Evolutionary conservation across 2,329 filamentous ascomycete genomes (phyloP), one percentile per base, ranked within the genome.

Genomic region (Dothiorella sarmentorum): DNA sequence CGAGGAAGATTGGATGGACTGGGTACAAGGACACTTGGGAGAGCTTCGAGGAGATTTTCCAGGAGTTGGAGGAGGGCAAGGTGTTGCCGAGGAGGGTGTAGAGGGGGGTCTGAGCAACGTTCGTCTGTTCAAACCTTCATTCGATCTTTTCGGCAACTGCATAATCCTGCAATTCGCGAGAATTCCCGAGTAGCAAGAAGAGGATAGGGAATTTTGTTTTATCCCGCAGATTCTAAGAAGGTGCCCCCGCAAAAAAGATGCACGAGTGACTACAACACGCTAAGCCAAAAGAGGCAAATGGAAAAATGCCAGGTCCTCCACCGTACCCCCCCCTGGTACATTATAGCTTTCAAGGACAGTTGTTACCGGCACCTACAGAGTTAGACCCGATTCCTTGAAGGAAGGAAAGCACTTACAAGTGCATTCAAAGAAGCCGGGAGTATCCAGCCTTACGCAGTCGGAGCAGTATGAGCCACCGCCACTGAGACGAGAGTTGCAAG

Each of bases 1-100:
- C 78, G 4, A 69, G 78, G 55, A 73, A 71, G 60, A 64, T 71
- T 17, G 78, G 78, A 0, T 81, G 74, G 73, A 74, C 66, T 0
- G 77, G 75, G 0, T 76, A 68, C 56, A 59, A 49, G 5, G 64
- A 68, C 58, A 63, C 71, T 2, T 78, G 72, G 68, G 73, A 74
- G n/a, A 69, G 68, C 10, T 65, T 77, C 31, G 66, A 68, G 24
- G 65, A 68, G 10, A 70, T 69, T 2, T 76, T 77, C 59, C 63
- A 68, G 15, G 63, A 67, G 47, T 61, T 75, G 66, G 52, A 74
- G 66, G 40, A 76, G 63, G 26, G 62, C 44, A 57, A 63, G 27
- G 55, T 66, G 15, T 18, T 68, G 35, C 65, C 63, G 10, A 18
- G 2, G n/a, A 38, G 17, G 35, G n/a, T 17, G n/a, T n/a, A n/a